Evolutionary conservation across 2,329 filamentous ascomycete genomes (phyloP).

Genomic region (Gremmenia infestans): DNA sequence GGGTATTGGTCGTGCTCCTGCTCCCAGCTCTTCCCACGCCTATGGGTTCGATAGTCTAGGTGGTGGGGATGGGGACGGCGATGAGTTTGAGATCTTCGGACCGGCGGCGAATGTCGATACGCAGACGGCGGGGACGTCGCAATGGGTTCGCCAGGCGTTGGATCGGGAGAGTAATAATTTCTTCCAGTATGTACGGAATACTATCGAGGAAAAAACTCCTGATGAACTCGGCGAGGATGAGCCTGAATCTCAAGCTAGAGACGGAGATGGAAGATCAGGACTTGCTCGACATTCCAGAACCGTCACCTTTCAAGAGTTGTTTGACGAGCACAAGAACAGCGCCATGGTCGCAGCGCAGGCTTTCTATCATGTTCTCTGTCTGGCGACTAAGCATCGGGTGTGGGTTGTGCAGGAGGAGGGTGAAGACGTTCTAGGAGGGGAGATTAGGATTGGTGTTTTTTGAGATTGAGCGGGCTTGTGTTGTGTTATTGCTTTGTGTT

Average conservation of each 20-base stretch:
- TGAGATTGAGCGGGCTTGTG: not conserved
- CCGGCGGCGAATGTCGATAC: conserved; percentile 39
- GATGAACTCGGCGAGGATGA: conserved; percentile 14
- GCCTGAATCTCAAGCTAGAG: conserved; percentile 7
- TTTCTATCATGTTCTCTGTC: conserved; percentile 66
- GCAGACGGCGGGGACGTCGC: conserved; percentile 41
- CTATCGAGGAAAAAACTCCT: conserved; percentile 36
- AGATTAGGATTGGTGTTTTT: conserved; percentile 27
- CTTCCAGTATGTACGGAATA: conserved; percentile 50
- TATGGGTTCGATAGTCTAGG: not conserved
- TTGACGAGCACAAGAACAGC: conserved; percentile 50
- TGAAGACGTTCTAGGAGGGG: conserved; percentile 16
- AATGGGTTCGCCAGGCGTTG: conserved; percentile 47
- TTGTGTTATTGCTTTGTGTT: not conserved
- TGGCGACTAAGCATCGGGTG: conserved; percentile 63
- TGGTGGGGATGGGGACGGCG: conserved; percentile 15
- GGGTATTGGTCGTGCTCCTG: not conserved
- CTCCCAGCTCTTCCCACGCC: not conserved
- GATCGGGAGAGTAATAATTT: conserved; percentile 59
- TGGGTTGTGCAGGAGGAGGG: conserved; percentile 51
- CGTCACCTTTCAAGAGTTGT: conserved; percentile 65
- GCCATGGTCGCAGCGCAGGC: conserved; percentile 66
- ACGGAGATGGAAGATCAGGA: conserved; percentile 29
- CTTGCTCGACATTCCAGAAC: no score
- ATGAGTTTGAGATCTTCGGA: conserved; percentile 41